Percentiles rank a stretch among this genome's conserved stretches.
Evolutionary conservation across 2,329 filamentous ascomycete genomes (phyloP).

Genomic region (Graphilbum fragrans): DNA sequence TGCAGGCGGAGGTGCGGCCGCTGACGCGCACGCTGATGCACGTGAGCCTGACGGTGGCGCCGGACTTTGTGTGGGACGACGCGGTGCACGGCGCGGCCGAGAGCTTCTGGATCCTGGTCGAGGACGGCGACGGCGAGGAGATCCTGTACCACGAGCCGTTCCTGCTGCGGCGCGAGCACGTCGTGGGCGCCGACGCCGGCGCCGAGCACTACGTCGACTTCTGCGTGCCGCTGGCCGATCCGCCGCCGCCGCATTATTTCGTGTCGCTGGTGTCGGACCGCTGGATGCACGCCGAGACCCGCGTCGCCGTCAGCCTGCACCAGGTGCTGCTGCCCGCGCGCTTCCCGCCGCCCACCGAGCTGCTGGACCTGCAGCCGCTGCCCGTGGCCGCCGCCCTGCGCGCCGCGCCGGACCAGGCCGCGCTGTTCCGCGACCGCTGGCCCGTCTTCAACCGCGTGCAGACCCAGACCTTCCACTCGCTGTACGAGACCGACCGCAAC

Average conservation of each 20-base stretch:
- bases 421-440: constrained; percentile 71
- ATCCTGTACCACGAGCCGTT: constrained; percentile 94
- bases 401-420: constrained; percentile 63
- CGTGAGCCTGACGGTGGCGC: constrained; percentile 80
- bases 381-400: constrained; percentile 82
- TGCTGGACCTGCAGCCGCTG: constrained; percentile 83
- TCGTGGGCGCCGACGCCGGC: constrained; percentile 48
- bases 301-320: constrained; percentile 85
- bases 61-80: constrained; percentile 94
- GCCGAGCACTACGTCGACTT: constrained; percentile 76
- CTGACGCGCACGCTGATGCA: constrained; percentile 89
- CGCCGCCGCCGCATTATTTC: constrained; percentile 98
- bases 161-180: constrained; percentile 80
- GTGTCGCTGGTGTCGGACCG: constrained; percentile 88
- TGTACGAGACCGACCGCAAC: constrained; percentile 85
- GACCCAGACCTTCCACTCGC: constrained; percentile 89
- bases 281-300: constrained; percentile 97
- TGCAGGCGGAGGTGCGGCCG: constrained; percentile 88
- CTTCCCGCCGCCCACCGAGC: constrained; percentile 85
- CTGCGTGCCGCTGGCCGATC: constrained; percentile 90
- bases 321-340: constrained; percentile 90
- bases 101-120: constrained; percentile 93
- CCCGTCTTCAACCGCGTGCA: constrained; percentile 93
- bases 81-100: constrained; percentile 77
- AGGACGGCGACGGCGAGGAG: constrained; percentile 94